Conservation (phyloP, 2,329 filamentous ascomycete genomes). For the Colletotrichum sublineola region DNA sequence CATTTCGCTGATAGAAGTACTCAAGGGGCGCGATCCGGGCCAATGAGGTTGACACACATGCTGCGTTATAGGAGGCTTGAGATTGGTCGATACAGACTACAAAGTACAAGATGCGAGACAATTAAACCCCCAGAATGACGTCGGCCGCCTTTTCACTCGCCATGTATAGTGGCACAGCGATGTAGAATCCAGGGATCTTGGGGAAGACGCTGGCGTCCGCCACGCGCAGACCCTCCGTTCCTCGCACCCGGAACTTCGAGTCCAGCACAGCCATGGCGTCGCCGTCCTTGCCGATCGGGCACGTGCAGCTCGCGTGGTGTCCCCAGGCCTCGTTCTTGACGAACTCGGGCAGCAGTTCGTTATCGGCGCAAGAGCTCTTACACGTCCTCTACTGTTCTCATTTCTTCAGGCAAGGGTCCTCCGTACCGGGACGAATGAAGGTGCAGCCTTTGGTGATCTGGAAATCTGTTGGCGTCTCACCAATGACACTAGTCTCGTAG, state of each 20-base stretch:
- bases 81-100: not conserved
- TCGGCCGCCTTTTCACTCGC: slow-evolving; percentile 67
- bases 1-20: not conserved
- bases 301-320: slow-evolving; percentile 70
- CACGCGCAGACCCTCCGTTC: slow-evolving; percentile 66
- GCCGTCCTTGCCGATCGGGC: slow-evolving; percentile 65
- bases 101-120: not conserved
- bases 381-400: no score
- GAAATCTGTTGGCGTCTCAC: slow-evolving; percentile 47
- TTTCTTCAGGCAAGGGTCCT: slow-evolving; percentile 53
- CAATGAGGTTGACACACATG: not conserved
- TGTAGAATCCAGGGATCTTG: slow-evolving; percentile 62
- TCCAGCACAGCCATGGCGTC: slow-evolving; percentile 69
- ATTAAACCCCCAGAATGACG: slow-evolving; percentile 34
- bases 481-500: slow-evolving; percentile 46
- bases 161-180: slow-evolving; percentile 64
- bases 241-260: slow-evolving; percentile 66
- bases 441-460: slow-evolving; percentile 48
- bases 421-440: slow-evolving; percentile 45
- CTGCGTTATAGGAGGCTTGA: not conserved
- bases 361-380: no score
- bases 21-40: not conserved
- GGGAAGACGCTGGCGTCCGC: slow-evolving; percentile 72
- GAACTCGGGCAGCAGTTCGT: slow-evolving; percentile 60
- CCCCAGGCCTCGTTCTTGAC: slow-evolving; percentile 66